Conservation (phyloP, 345 rosid genomes). For the Garcia nutans region DNA sequence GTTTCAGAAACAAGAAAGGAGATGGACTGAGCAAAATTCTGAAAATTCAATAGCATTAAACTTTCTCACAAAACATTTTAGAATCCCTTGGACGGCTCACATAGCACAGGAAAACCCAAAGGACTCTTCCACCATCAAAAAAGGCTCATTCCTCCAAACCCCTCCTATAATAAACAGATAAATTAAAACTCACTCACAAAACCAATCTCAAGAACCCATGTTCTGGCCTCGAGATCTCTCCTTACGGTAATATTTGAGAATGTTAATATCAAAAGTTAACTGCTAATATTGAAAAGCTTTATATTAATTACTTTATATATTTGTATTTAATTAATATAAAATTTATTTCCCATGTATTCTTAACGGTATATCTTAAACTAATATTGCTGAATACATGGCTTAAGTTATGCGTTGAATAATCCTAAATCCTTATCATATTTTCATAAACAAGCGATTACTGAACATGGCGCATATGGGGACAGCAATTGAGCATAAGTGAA, state of each 20-base stretch:
- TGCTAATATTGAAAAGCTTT: no score
- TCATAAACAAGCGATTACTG: background rate
- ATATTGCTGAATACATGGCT: background rate
- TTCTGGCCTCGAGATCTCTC: slow-evolving; percentile 23
- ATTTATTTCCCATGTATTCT: no score
- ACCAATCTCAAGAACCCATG: slow-evolving; percentile 24
- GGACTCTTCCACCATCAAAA: slow-evolving; percentile 3
- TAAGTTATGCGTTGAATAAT: background rate
- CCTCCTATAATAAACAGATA: slow-evolving; percentile 18
- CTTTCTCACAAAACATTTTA: background rate
- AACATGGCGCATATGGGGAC: slow-evolving; percentile 2
- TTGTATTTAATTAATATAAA: no score
- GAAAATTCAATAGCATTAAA: background rate
- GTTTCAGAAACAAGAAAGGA: slow-evolving; percentile 4
- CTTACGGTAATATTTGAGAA: background rate
- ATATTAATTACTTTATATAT: no score
- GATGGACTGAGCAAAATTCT: slow-evolving; percentile 14
- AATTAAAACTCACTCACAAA: slow-evolving; percentile 24
- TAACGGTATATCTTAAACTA: background rate
- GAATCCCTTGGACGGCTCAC: slow-evolving; percentile 57
- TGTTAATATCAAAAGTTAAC: no score
- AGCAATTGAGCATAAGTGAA: background rate
- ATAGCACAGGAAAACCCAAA: slow-evolving; percentile 65
- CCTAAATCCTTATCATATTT: background rate
- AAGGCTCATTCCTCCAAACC: slow-evolving; percentile 18